Conservation (phyloP, 306 rosid species). For the Biancaea sappan region DNA sequence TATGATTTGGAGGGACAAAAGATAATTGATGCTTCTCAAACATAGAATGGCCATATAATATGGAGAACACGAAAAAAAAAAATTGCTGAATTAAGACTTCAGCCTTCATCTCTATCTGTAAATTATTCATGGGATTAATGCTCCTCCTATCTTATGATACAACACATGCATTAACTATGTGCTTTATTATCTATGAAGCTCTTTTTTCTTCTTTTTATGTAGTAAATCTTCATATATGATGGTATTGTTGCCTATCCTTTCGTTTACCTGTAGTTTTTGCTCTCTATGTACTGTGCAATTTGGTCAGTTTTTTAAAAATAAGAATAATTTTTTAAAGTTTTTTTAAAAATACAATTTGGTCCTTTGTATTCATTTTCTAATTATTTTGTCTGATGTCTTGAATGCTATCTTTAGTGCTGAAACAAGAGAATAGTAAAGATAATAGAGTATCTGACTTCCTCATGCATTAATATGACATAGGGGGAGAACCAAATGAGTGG, state of each 20-base stretch:
- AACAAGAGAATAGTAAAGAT: not conserved
- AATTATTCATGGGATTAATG: not conserved
- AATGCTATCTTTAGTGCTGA: not conserved
- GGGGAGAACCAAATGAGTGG: not conserved
- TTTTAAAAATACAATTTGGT: not conserved
- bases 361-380: not conserved
- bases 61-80: not conserved
- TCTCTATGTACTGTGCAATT: not conserved
- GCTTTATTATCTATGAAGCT: not conserved
- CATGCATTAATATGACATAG: not conserved
- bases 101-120: not conserved
- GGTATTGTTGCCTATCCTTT: not conserved
- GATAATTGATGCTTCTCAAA: not conserved
- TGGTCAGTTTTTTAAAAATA: not conserved
- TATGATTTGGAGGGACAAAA: not conserved
- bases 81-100: not conserved
- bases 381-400: not conserved
- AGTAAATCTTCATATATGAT: not conserved
- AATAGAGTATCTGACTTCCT: not conserved
- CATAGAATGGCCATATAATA: not conserved
- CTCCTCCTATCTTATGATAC: not conserved
- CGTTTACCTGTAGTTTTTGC: not conserved
- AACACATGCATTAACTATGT: not conserved
- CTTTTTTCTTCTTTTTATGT: not conserved
- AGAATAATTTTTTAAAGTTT: not conserved